Percentiles rank a stretch among this genome's conserved stretches.
Conservation (phyloP, 2,329 filamentous ascomycete genomes). For the Cladosporium halotolerans region DNA sequence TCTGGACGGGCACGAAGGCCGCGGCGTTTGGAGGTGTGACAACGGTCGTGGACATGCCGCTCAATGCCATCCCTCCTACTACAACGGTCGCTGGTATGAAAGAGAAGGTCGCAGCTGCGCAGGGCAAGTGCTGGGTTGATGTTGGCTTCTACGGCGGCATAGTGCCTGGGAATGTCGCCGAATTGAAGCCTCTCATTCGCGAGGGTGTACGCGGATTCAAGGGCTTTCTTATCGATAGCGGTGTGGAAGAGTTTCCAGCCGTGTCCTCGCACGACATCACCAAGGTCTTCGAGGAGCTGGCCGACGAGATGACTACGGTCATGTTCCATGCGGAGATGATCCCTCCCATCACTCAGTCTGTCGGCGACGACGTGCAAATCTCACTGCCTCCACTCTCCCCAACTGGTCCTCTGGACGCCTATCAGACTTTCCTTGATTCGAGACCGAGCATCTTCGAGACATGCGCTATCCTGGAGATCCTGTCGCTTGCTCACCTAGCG, state of each 20-base stretch:
- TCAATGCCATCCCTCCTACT: slow-evolving; percentile 94
- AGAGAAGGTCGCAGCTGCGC: slow-evolving; percentile 78
- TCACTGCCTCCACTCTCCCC: slow-evolving; percentile 42
- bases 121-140: slow-evolving; percentile 92
- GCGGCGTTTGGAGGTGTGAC: slow-evolving; percentile 95
- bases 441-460: slow-evolving; percentile 87
- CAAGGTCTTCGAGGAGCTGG: slow-evolving; percentile 73
- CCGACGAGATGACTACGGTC: slow-evolving; percentile 78
- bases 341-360: slow-evolving; percentile 71
- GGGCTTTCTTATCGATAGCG: slow-evolving; percentile 93
- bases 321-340: slow-evolving; percentile 99
- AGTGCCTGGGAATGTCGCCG: slow-evolving; percentile 76
- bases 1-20: slow-evolving; percentile 87
- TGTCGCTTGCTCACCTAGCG: slow-evolving; percentile 72
- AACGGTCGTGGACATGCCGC: slow-evolving; percentile 93
- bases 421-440: slow-evolving; percentile 86
- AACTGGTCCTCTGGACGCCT: slow-evolving; percentile 67
- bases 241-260: slow-evolving; percentile 92
- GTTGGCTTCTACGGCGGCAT: slow-evolving; percentile 96
- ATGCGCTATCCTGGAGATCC: slow-evolving; percentile 79
- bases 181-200: slow-evolving; percentile 74
- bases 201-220: slow-evolving; percentile 93
- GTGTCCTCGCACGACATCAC: slow-evolving; percentile 74
- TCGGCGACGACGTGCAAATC: slow-evolving; percentile 55
- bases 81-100: slow-evolving; percentile 80